Base-by-base conservation (phyloP, 441 rosid genomes). In the Gossypium schwendimanii region DNA sequence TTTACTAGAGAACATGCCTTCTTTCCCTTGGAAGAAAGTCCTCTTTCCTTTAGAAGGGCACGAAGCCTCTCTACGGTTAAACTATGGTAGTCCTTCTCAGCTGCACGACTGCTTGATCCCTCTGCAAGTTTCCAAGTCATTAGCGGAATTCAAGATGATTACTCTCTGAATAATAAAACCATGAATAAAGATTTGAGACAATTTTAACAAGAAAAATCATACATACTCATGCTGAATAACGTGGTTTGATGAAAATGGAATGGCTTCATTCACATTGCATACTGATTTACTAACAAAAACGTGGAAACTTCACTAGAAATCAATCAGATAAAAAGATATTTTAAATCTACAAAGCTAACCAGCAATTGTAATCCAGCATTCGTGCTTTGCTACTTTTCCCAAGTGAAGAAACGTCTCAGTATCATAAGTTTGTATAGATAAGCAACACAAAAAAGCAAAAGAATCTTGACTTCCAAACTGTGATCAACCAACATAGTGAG, bases 21-120 rank as follows among this genome's bases (percentile, higher is more conserved):
- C 84, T 86, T 94, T 72, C 99, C 98, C 81, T 78, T 92, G 15
- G 80, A 68, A 71, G 98, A 85, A 79, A 94, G 93, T 54, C 94
- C 91, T 65, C 73, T 83, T 78, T 91, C 97, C 81, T 86, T 94
- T 52, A 94, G 89, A 72, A 91, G 92, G 10, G 87, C 91, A 6
- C 99, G 97, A 3, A 94, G 99, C 82, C 84, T 88, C 80, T 94
- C 99, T 9, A 92, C 97, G 0, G 97, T 94, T 77, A 89, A 83
- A 76, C 87, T 86, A 72, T 87, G 89, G 55, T 82, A 83, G 62
- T 91, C 93, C 80, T 71, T 89, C 63, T 91, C 96, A 49, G 80
- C 77, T 58, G 85, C 15, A 49, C 81, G 86, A 81, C 85, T 84
- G 74, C 79, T 86, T 3, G 94, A 87, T 59, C 90, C 94, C 69